A percentile compares a stretch with the other conserved stretches of the same genome.
Conservation (phyloP, 306 rosid species). For the Ormosia semicastrata region DNA sequence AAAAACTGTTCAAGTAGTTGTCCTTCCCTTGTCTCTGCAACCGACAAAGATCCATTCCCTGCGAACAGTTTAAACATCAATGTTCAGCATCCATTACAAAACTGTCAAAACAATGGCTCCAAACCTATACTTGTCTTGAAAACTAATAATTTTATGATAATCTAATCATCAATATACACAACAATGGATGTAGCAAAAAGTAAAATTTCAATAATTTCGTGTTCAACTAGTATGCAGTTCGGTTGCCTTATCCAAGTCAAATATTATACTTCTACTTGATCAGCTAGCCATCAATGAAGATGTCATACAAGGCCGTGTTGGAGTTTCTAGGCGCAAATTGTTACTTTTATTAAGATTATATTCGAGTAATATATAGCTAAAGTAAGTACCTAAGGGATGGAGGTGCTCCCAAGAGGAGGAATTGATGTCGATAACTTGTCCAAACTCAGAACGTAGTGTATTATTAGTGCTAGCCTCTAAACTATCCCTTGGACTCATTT, state of each 20-base stretch:
- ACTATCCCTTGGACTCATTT: slow-evolving; percentile 4
- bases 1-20: slow-evolving; percentile 35
- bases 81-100: not conserved
- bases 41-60: slow-evolving; percentile 27
- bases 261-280: not conserved
- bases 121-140: not conserved
- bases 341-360: not conserved
- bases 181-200: not conserved
- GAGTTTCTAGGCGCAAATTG: not conserved
- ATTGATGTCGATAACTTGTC: slow-evolving; percentile 30
- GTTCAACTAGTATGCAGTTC: not conserved
- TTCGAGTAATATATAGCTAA: not conserved
- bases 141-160: not conserved
- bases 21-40: slow-evolving; percentile 23
- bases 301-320: not conserved
- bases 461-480: not conserved
- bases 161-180: not conserved
- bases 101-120: not conserved
- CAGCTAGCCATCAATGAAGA: not conserved
- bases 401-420: slow-evolving; percentile 42
- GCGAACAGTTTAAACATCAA: not conserved
- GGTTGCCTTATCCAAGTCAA: not conserved
- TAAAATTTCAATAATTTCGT: not conserved
- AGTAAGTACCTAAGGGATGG: slow-evolving; percentile 31
- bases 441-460: slow-evolving; percentile 26